Evolutionary conservation across 805 yeast genomes (phyloP), one percentile per base, ranked within the genome.

Genomic region (Sugiyamaella lignohabitans): DNA sequence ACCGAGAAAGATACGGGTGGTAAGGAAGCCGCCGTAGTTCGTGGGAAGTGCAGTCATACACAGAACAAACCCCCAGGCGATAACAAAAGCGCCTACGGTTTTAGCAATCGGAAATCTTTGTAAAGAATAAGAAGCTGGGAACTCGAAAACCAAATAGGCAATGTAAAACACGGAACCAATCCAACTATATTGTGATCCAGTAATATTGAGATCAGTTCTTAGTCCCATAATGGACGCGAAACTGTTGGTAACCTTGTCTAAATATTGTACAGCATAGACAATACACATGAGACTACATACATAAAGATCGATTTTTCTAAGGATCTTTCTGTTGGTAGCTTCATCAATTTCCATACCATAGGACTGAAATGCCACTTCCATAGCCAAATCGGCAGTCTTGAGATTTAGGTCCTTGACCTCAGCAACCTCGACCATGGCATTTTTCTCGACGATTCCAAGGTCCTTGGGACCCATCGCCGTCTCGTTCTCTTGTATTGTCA

Each of bases 31-130:
- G n/a, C n/a, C n/a, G n/a, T n/a, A n/a, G n/a, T n/a, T n/a, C 51
- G 75, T 78, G 14, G 77, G 65, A 32, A 75, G 67, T 6, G 30
- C 6, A 11, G 6, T 6, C 6, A 6, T 6, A 27, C 30, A 27
- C 30, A 80, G 61, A n/a, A 79, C 60, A 24, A 60, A 55, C 18
- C 87, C 87, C 88, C 89, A 83, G 0, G 75, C 38, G n/a, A 79
- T 56, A 35, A 82, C 72, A 49, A 73, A 72, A 1, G 61, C 50
- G 8, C 76, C 66, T 2, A 74, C 67, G 3, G 78, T 63, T 53
- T 75, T 78, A 3, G 79, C 72, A 52, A 82, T 69, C 2, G 82
- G 84, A 45, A 79, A 73, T 45, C 67, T 69, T 60, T 83, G 88
- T 21, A 80, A 57, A 1, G 72, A 42, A 41, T 65, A 57, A 10